These are phyloP conservation scores for Boletus mariae DNA, from an alignment of 1,284 basidiomycete genomes.

Conservation along the genomic window DNA sequence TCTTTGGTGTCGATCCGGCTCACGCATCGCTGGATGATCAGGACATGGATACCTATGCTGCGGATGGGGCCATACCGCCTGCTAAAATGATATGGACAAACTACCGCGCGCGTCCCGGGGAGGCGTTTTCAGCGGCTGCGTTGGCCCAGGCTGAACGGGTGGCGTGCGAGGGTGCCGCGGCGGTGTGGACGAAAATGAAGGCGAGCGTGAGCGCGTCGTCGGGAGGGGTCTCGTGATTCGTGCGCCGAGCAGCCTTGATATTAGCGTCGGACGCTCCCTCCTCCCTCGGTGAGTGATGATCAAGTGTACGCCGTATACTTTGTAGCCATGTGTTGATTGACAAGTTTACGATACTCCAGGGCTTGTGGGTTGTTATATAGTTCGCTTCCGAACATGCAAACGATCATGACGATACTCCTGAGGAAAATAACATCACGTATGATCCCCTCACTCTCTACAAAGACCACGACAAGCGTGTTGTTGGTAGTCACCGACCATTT, in stretches of 20 bases:
- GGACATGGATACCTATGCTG: neutral
- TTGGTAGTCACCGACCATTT: too few species aligned
- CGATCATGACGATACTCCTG: neutral
- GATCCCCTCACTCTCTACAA: neutral
- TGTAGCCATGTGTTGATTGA: neutral
- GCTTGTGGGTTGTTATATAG: neutral
- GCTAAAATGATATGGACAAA: conserved; percentile 43
- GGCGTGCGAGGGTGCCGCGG: conserved; percentile 43
- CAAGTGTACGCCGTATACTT: neutral
- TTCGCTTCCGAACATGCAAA: neutral
- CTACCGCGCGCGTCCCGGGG: conserved; percentile 27
- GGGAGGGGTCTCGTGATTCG: neutral
- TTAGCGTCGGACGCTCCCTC: neutral
- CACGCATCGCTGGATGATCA: neutral
- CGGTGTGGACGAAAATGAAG: conserved; percentile 49
- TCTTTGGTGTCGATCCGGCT: conserved; percentile 42
- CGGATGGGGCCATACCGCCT: conserved; percentile 3
- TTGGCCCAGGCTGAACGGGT: conserved; percentile 43
- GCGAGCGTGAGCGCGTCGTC: conserved; percentile 29
- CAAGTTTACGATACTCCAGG: neutral
- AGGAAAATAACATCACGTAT: too few species aligned
- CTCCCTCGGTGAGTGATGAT: too few species aligned
- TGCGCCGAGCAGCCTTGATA: too few species aligned
- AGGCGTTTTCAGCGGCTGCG: conserved; percentile 38
- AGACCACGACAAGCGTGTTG: too few species aligned